These are phyloP conservation scores for Ustilago curta DNA, from an alignment of 1,284 basidiomycete genomes.

Conservation along the genomic window DNA sequence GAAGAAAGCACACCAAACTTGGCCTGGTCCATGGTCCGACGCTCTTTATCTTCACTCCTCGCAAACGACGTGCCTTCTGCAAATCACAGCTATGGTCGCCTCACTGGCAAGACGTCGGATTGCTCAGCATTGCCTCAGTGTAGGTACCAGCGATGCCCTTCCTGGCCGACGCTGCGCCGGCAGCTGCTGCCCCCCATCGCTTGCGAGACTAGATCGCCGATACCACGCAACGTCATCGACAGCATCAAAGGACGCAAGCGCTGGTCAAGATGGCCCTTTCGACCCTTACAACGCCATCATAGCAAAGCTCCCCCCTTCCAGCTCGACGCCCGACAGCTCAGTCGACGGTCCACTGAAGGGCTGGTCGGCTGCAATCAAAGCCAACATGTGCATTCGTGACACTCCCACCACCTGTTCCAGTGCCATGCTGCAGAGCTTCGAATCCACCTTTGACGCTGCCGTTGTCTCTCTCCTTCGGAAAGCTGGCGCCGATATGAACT, in stretches of 20 bases:
- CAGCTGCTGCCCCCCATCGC: conserved; percentile 15
- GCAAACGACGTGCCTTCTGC: too few relatives aligned
- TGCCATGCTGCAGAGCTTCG: conserved; percentile 72
- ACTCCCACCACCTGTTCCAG: conserved; percentile 57
- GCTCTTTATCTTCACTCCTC: neutral
- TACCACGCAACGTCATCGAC: conserved; percentile 5
- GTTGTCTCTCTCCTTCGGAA: conserved; percentile 77
- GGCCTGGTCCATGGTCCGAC: too few relatives aligned
- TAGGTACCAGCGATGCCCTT: conserved; percentile 20
- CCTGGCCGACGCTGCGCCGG: conserved; percentile 15
- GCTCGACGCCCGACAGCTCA: neutral
- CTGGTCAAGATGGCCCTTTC: conserved; percentile 22
- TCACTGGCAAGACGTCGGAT: neutral
- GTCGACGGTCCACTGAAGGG: conserved; percentile 35
- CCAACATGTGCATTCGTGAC: conserved; percentile 59
- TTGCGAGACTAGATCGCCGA: neutral
- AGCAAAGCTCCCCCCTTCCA: neutral
- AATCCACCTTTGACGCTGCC: conserved; percentile 87
- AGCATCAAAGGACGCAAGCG: neutral
- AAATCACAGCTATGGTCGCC: neutral
- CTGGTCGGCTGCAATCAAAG: conserved; percentile 64
- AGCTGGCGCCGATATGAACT: conserved; percentile 80
- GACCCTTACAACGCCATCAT: conserved; percentile 55
- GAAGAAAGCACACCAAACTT: conserved; percentile 2
- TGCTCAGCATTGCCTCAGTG: conserved; percentile 17